These are phyloP conservation scores for Pseudoneurospora amorphoporcata DNA, from an alignment of 495 filamentous ascomycete species.

Conservation along the genomic window DNA sequence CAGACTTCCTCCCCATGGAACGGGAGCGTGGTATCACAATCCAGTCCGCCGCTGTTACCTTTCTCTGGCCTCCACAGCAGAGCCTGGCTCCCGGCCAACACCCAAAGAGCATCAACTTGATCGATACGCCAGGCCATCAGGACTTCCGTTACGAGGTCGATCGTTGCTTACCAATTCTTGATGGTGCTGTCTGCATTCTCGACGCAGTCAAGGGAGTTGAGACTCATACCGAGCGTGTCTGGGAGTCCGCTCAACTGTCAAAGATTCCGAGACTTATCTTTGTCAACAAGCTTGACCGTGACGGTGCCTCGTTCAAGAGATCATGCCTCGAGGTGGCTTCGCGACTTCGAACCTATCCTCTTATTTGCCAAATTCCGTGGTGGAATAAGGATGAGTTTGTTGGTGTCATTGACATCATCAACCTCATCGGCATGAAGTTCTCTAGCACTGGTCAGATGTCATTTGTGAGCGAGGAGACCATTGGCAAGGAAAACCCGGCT, in stretches of 20 bases:
- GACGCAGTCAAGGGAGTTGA: conserved; percentile 97
- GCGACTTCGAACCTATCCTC: conserved; percentile 71
- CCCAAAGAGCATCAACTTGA: conserved; percentile 66
- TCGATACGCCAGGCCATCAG: conserved; percentile 95
- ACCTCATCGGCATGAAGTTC: conserved; percentile 40
- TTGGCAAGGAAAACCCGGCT: conserved; percentile 23
- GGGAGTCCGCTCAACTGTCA: conserved; percentile 79
- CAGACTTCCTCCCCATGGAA: conserved; percentile 94
- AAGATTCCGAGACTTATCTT: conserved; percentile 79
- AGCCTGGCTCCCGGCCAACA: conserved; percentile 24
- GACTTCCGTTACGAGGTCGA: conserved; percentile 98
- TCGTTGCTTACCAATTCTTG: conserved; percentile 82
- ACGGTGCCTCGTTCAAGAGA: conserved; percentile 79
- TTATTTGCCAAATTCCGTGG: conserved; percentile 92
- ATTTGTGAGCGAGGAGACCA: conserved; percentile 43
- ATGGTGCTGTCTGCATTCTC: conserved; percentile 91
- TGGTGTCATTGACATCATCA: conserved; percentile 77
- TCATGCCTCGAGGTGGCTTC: conserved; percentile 78
- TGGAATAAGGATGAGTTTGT: conserved; percentile 69
- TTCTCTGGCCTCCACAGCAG: conserved; percentile 56
- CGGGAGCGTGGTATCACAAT: conserved; percentile 93
- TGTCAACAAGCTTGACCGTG: conserved; percentile 93
- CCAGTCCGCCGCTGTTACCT: conserved; percentile 93
- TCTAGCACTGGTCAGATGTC: conserved; percentile 36
- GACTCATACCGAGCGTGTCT: conserved; percentile 96